phyloP scores from a whole-genome alignment of 192 early-diverging fungal species.

The Podila minutissima region DNA sequence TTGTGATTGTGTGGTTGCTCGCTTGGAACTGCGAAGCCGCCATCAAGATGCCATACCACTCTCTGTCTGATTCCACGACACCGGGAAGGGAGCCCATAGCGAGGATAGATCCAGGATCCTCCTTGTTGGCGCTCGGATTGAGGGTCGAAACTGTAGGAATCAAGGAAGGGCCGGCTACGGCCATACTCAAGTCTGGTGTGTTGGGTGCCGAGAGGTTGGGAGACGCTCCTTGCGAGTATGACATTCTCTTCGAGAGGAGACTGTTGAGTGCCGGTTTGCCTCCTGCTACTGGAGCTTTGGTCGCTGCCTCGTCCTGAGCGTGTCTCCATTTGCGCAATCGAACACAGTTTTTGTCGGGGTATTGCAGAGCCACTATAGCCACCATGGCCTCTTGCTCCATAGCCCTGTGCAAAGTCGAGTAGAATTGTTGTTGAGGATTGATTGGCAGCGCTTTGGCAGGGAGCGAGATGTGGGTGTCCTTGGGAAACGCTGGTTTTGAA shows the following conservation, averaged over 20 bases:
- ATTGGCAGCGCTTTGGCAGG: neutral
- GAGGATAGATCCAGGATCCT: slow-evolving; percentile 14
- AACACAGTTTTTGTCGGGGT: slow-evolving; percentile 32
- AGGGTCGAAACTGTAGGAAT: neutral
- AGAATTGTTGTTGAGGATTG: slow-evolving; percentile 19
- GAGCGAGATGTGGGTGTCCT: neutral
- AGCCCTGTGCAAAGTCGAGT: slow-evolving; percentile 24
- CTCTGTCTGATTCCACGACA: slow-evolving; percentile 22
- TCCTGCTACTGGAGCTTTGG: neutral
- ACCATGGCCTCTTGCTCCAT: slow-evolving; percentile 35
- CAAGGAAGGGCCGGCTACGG: neutral
- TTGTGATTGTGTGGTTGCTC: slow-evolving; percentile 1
- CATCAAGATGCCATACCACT: slow-evolving; percentile 42
- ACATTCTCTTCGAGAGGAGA: slow-evolving; percentile 20
- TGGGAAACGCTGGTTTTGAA: slow-evolving; percentile 4
- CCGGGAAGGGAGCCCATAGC: slow-evolving; percentile 9
- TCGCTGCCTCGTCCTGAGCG: slow-evolving; percentile 17
- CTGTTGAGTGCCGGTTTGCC: neutral
- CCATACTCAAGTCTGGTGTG: neutral
- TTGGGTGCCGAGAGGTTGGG: slow-evolving; percentile 5
- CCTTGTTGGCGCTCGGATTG: slow-evolving; percentile 2
- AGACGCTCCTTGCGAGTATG: slow-evolving; percentile 27
- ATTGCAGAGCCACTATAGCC: slow-evolving; percentile 41
- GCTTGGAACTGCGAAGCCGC: slow-evolving; percentile 18
- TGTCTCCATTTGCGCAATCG: slow-evolving; percentile 32